These are phyloP conservation scores for Leptographium radiaticola DNA, from an alignment of 2,329 filamentous ascomycete species.

Conservation along the genomic window DNA sequence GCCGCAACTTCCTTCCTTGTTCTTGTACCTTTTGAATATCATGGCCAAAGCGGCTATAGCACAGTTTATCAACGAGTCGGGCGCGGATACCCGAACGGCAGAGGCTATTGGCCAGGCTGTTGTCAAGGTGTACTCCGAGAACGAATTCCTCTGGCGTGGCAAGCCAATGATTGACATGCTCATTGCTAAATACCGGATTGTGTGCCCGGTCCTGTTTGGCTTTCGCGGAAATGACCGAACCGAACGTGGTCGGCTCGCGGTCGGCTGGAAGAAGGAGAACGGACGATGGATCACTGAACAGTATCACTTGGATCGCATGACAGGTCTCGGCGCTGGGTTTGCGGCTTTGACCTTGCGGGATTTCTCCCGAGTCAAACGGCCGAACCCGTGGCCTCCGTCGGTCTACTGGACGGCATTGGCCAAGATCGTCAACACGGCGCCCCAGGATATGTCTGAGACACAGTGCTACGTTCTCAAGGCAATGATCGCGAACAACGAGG, in stretches of 20 bases:
- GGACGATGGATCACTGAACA: conserved; percentile 53
- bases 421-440: conserved; percentile 61
- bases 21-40: conserved; percentile 61
- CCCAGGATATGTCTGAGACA: conserved; percentile 54
- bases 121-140: conserved; percentile 54
- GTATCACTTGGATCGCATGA: conserved; percentile 70
- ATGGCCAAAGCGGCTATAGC: conserved; percentile 55
- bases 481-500: conserved; percentile 60
- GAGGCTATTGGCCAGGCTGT: conserved; percentile 61
- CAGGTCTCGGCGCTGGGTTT: conserved; percentile 71
- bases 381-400: conserved; percentile 62
- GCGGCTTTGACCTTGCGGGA: conserved; percentile 73
- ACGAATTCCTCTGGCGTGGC: conserved; percentile 50
- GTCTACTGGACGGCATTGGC: conserved; percentile 77
- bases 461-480: conserved; percentile 58
- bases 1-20: conserved; percentile 38
- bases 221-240: conserved; percentile 65
- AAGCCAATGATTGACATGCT: conserved; percentile 60
- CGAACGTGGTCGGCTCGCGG: conserved; percentile 46
- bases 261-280: conserved; percentile 60
- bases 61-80: conserved; percentile 51
- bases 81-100: conserved; percentile 44
- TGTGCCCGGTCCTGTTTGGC: conserved; percentile 78
- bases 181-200: conserved; percentile 67
- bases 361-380: conserved; percentile 55